A percentile compares a stretch with the other conserved stretches of the same genome.
These are phyloP conservation scores for Neltuma alba DNA, from an alignment of 306 rosid species.

Conservation along the genomic window DNA sequence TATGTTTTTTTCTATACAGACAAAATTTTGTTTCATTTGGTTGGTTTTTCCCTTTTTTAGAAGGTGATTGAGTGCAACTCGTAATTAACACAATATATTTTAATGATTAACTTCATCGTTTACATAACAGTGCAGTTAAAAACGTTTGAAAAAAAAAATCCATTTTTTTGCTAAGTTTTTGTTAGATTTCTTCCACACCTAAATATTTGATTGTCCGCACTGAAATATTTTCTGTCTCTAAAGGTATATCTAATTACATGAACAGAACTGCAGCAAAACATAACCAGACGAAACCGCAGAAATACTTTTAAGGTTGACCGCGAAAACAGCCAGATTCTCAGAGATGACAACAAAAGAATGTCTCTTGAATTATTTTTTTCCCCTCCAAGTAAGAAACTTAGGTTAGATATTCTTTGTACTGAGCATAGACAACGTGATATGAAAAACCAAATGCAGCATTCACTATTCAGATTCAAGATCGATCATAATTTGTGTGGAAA, in stretches of 20 bases:
- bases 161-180: background rate
- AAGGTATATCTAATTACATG: background rate
- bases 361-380: background rate
- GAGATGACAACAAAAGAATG: conserved; percentile 30
- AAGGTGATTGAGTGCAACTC: no score
- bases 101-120: background rate
- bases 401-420: conserved; percentile 28
- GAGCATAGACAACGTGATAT: conserved; percentile 27
- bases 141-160: no score
- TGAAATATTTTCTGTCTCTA: background rate
- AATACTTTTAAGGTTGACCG: background rate
- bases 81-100: no score
- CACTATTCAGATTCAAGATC: background rate
- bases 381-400: background rate
- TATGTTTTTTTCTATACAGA: background rate
- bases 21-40: background rate
- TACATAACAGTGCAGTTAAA: no score
- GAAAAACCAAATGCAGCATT: conserved; percentile 37
- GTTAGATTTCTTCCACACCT: background rate
- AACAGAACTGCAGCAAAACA: background rate
- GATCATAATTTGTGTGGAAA: background rate
- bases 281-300: background rate
- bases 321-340: background rate
- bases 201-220: background rate
- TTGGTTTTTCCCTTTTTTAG: background rate